These are phyloP conservation scores for Begonia loranthoides DNA, from an alignment of 306 rosid species.

Conservation along the genomic window DNA sequence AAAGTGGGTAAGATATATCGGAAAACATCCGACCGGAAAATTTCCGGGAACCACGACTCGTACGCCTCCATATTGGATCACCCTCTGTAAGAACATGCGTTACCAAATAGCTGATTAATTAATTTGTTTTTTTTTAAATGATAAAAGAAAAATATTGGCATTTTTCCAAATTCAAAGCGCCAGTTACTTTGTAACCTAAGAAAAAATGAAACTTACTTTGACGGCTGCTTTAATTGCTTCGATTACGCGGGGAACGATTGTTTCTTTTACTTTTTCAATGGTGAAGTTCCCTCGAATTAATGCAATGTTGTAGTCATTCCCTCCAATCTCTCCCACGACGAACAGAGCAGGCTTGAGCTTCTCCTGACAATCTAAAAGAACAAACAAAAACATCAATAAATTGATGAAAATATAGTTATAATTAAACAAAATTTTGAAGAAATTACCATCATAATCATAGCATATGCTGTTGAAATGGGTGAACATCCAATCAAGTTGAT, in stretches of 20 bases:
- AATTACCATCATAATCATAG: background rate
- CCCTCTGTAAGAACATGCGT: background rate
- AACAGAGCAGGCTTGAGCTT: constrained; percentile 9
- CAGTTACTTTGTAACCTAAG: too few species aligned
- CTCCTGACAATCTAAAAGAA: constrained; percentile 9
- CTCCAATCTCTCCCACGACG: constrained; percentile 15
- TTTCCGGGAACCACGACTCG: constrained; percentile 14
- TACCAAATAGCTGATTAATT: background rate
- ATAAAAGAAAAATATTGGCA: too few species aligned
- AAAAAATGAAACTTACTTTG: background rate
- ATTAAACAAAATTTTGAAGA: too few species aligned
- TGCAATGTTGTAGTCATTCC: constrained; percentile 8
- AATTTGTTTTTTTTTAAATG: background rate
- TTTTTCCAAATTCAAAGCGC: too few species aligned
- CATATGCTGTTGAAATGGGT: constrained; percentile 8
- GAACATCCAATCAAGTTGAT: constrained; percentile 14
- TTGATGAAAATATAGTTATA: too few species aligned
- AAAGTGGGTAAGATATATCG: constrained; percentile 6
- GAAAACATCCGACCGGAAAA: constrained; percentile 11
- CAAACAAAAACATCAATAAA: background rate
- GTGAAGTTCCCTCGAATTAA: constrained; percentile 7
- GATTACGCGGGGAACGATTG: constrained; percentile 14
- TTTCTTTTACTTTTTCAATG: background rate
- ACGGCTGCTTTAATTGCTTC: constrained; percentile 8
- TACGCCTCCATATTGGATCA: constrained; percentile 7